Evolutionary conservation across 768 basidiomycete species (phyloP), one percentile per base, ranked within the genome.

Genomic region (Auriscalpium vulgare): DNA sequence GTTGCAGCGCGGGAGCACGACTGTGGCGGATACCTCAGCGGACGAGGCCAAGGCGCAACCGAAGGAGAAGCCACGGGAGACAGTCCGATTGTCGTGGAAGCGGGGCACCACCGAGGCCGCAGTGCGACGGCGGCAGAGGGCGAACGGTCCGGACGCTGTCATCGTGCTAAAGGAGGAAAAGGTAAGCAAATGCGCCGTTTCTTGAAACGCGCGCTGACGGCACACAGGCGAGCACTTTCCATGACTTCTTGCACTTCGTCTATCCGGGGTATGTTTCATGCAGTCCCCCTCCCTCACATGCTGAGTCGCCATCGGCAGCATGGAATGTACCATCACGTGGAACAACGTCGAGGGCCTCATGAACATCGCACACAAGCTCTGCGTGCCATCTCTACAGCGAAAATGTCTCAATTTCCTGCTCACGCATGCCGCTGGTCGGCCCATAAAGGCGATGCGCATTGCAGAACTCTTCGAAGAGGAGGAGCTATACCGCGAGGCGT

Each of bases 321-420:
- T 95, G 54, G 88, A 93, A 60, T 95, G 93, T 71, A 90, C 90
- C 9, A 93, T 95, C 53, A 88, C 91, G 0, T 97, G 94, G 91
- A 89, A 91, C 63, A 97, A 97, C 68, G 95, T 92, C 29, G 92
- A 91, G 63, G 86, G 87, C 43, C 78, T 92, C 44, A 88, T 94
- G 83, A 91, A 94, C 65, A 87, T 95, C 19, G 85, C 91, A 2
- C 84, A 90, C 70, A 95, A 93, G 66, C 83, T 95, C 54, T 88
- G 88, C 59, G 88, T 91, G 5, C 85, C 89, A 2, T 74, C 87
- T 3, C 76, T 97, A 43, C 88, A 91, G 65, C 79, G 80, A 45
- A 84, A 90, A 65, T 95, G 92, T 69, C 78, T 90, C 35, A 83
- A 81, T 3, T 97, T 97, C 71, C 79, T 97, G 35, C 80, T 97